A percentile compares a stretch with the other conserved stretches of the same genome.
Conservation (phyloP, 2,329 filamentous ascomycete species). For the Claviceps sp. region DNA sequence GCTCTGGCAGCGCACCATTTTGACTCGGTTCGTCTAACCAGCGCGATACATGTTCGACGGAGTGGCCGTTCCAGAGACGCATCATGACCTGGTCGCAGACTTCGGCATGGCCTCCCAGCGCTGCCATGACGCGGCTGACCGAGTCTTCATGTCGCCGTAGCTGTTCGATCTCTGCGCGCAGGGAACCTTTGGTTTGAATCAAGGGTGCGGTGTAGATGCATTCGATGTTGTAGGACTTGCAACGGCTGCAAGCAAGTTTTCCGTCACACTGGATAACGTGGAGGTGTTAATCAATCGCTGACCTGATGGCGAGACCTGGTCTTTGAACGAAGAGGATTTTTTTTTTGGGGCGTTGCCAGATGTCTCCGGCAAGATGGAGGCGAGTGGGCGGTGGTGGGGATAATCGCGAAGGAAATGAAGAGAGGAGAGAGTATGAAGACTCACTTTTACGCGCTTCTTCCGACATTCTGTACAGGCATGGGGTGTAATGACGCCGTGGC, state of each 20-base stretch:
- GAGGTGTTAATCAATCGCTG: not conserved
- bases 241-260: constrained; percentile 38
- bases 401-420: no score
- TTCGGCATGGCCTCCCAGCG: constrained; percentile 32
- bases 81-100: constrained; percentile 39
- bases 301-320: no score
- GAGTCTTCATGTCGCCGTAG: constrained; percentile 38
- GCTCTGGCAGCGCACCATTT: no score
- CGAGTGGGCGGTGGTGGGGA: no score
- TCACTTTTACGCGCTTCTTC: constrained; percentile 47
- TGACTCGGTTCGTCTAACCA: constrained; percentile 26
- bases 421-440: not conserved
- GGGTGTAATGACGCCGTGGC: constrained; percentile 40
- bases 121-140: constrained; percentile 39
- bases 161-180: constrained; percentile 44
- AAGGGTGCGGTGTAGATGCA: constrained; percentile 49
- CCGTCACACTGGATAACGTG: constrained; percentile 40
- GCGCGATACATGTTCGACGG: constrained; percentile 39
- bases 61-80: constrained; percentile 37
- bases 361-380: no score
- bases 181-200: constrained; percentile 47
- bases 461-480: constrained; percentile 48
- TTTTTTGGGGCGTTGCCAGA: no score
- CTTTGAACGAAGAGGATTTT: no score
- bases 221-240: constrained; percentile 32